These are phyloP conservation scores for Claviceps sp. DNA, from an alignment of 2,329 filamentous ascomycete genomes.

Conservation along the genomic window DNA sequence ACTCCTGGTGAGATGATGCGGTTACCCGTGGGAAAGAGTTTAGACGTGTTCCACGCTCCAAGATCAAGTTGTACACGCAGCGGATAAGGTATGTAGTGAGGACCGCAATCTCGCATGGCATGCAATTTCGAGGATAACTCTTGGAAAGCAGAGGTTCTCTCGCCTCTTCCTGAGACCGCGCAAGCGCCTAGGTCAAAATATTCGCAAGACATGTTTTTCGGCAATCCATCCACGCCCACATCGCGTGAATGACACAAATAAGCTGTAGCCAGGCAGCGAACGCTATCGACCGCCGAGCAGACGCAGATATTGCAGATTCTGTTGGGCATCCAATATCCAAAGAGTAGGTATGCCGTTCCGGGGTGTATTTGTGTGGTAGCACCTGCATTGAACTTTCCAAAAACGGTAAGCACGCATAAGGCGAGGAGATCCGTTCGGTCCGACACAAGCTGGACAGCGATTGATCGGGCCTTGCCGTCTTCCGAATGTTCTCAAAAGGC, in stretches of 20 bases:
- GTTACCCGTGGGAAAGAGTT: not conserved
- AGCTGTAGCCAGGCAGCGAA: not conserved
- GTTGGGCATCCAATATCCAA: not conserved
- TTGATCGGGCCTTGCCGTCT: not conserved
- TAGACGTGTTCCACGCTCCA: not conserved
- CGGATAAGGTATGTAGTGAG: not conserved
- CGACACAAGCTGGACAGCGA: not conserved
- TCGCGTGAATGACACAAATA: not conserved
- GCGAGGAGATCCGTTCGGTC: constrained; percentile 1
- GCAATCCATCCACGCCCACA: not conserved
- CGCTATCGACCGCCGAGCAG: not conserved
- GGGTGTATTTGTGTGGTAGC: not conserved
- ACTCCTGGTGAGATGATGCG: not conserved
- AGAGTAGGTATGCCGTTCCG: not conserved
- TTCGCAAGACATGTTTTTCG: not conserved
- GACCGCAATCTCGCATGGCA: not conserved
- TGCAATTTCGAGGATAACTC: not conserved
- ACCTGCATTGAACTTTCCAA: not conserved
- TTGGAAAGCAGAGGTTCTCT: not conserved
- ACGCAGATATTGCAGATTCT: not conserved
- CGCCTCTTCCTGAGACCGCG: not conserved
- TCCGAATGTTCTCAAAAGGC: not conserved
- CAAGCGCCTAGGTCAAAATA: not conserved
- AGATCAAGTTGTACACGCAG: not conserved
- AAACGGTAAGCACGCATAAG: not conserved